These are phyloP conservation scores for Penicillium olsonii DNA, from an alignment of 2,329 filamentous ascomycete species.

Conservation along the genomic window DNA sequence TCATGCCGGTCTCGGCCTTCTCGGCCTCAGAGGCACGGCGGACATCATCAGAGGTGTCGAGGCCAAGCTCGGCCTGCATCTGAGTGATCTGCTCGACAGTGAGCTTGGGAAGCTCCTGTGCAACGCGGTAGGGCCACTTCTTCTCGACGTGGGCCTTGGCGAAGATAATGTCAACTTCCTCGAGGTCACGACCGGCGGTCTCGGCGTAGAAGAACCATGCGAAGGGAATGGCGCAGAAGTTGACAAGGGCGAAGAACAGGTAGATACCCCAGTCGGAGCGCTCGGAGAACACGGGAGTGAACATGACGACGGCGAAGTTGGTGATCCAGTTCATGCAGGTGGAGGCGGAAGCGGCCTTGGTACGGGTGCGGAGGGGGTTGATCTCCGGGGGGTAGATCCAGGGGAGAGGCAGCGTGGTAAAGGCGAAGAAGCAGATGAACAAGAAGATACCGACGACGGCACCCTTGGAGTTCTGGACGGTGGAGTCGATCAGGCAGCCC, in stretches of 20 bases:
- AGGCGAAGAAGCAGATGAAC: slow-evolving; percentile 67
- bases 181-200: slow-evolving; percentile 43
- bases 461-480: slow-evolving; percentile 29
- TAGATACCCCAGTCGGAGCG: slow-evolving; percentile 41
- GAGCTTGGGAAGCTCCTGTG: slow-evolving; percentile 32
- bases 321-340: slow-evolving; percentile 56
- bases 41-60: slow-evolving; percentile 13
- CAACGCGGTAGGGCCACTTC: slow-evolving; percentile 30
- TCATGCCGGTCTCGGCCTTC: slow-evolving; percentile 24
- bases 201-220: slow-evolving; percentile 56
- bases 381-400: slow-evolving; percentile 56
- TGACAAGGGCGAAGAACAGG: slow-evolving; percentile 43
- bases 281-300: slow-evolving; percentile 40
- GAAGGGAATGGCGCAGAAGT: slow-evolving; percentile 48
- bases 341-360: slow-evolving; percentile 54
- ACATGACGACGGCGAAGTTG: slow-evolving; percentile 56
- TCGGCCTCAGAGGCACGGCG: slow-evolving; percentile 1
- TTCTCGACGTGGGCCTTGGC: slow-evolving; percentile 42
- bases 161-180: slow-evolving; percentile 44
- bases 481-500: slow-evolving; percentile 31
- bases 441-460: slow-evolving; percentile 62
- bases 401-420: slow-evolving; percentile 63
- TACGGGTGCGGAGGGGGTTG: slow-evolving; percentile 55
- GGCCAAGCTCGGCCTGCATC: slow-evolving; percentile 26
- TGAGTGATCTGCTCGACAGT: slow-evolving; percentile 26